Conservation (phyloP, 78 protist species). For the Fonticula alba region DNA sequence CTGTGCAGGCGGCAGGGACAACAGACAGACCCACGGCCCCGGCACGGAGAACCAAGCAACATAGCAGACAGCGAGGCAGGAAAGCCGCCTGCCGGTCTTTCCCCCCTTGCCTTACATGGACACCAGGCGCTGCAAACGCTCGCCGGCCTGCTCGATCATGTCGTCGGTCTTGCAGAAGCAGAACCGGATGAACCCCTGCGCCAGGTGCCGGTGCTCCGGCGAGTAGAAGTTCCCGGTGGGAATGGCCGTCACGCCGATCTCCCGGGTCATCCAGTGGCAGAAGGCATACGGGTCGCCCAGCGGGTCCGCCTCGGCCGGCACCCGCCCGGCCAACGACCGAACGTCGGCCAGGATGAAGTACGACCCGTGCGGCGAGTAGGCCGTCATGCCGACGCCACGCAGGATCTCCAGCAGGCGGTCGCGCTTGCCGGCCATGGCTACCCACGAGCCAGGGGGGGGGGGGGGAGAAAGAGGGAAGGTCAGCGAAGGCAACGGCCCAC, state of each 20-base stretch:
- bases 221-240: constrained; percentile 55
- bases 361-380: constrained; percentile 51
- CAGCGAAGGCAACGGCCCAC: not conserved
- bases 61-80: too few species aligned
- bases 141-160: not conserved
- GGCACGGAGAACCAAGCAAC: too few species aligned
- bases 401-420: constrained; percentile 14
- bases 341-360: constrained; percentile 30
- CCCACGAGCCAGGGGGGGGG: too few species aligned
- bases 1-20: too few species aligned
- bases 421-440: constrained; percentile 13
- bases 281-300: constrained; percentile 11
- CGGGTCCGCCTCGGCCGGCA: not conserved
- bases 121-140: too few species aligned
- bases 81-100: too few species aligned
- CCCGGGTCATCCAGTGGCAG: constrained; percentile 51
- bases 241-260: constrained; percentile 46
- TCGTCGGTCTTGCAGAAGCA: constrained; percentile 19
- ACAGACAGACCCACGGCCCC: too few species aligned
- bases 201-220: constrained; percentile 14
- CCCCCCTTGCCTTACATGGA: too few species aligned
- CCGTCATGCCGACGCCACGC: constrained; percentile 5
- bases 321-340: not conserved
- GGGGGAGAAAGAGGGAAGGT: too few species aligned
- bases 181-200: constrained; percentile 10